Percentiles rank a stretch among this genome's conserved stretches.
These are phyloP conservation scores for Aspergillus hiratsukae DNA, from an alignment of 2,329 filamentous ascomycete species.

Conservation along the genomic window DNA sequence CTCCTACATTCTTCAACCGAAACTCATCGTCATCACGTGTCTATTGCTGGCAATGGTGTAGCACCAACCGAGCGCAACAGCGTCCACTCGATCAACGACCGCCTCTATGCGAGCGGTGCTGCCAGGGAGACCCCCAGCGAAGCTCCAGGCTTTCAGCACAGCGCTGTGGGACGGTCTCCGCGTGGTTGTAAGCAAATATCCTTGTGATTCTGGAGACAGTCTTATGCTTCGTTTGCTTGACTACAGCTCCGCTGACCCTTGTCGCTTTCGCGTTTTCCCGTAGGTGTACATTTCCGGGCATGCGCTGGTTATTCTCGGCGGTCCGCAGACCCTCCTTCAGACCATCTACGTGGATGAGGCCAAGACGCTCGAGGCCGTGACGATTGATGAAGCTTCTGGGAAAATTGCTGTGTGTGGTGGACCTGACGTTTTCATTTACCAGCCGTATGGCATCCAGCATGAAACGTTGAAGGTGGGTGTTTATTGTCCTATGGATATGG, in stretches of 20 bases:
- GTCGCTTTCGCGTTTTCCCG: conserved; percentile 9
- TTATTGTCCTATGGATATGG: neutral
- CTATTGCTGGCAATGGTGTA: conserved; percentile 32
- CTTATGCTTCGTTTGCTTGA: neutral
- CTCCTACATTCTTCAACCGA: neutral
- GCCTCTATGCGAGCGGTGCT: conserved; percentile 71
- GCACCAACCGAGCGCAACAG: conserved; percentile 22
- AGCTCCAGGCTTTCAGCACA: conserved; percentile 71
- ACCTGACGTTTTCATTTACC: conserved; percentile 68
- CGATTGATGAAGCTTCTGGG: conserved; percentile 74
- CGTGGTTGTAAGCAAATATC: conserved; percentile 58
- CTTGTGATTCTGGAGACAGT: neutral
- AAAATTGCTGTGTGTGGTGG: conserved; percentile 76
- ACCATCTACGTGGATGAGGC: conserved; percentile 82
- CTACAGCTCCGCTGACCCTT: conserved; percentile 9
- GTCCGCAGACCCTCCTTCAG: conserved; percentile 71
- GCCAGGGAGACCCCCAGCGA: conserved; percentile 72
- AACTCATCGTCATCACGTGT: neutral
- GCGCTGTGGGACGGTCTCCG: conserved; percentile 68
- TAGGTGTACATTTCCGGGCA: conserved; percentile 87
- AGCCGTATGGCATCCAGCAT: conserved; percentile 65
- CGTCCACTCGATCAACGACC: conserved; percentile 24
- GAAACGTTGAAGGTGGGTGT: conserved; percentile 66
- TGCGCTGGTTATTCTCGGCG: conserved; percentile 77
- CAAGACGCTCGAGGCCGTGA: conserved; percentile 66